Conservation (phyloP, 805 yeast genomes). For the Kazachstania taianensis region DNA sequence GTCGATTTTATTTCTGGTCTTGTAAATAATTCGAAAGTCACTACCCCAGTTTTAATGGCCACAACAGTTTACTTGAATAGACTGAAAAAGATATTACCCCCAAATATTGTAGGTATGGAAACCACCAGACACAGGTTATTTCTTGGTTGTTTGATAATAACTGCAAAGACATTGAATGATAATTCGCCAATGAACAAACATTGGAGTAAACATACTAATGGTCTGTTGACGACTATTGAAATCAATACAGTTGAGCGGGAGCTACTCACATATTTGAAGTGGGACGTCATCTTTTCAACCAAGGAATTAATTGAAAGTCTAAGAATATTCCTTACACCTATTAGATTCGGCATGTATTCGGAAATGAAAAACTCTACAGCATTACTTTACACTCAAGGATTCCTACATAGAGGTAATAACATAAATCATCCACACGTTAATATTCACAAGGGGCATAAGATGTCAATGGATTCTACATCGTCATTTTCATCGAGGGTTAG, state of each 20-base stretch:
- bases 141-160: constrained; percentile 74
- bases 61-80: constrained; percentile 75
- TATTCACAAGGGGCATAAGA: too few species aligned
- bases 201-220: constrained; percentile 91
- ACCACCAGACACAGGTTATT: constrained; percentile 91
- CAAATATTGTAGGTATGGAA: constrained; percentile 80
- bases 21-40: constrained; percentile 78
- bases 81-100: constrained; percentile 67
- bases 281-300: constrained; percentile 70
- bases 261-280: constrained; percentile 67
- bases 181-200: constrained; percentile 92
- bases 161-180: constrained; percentile 92
- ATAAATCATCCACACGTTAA: not conserved
- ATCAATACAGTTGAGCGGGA: constrained; percentile 90
- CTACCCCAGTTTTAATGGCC: constrained; percentile 91
- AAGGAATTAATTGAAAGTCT: constrained; percentile 61
- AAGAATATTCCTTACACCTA: constrained; percentile 66
- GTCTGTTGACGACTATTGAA: constrained; percentile 64
- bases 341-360: constrained; percentile 36
- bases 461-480: constrained; percentile 2
- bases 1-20: constrained; percentile 59
- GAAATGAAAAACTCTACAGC: not conserved
- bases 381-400: not conserved
- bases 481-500: constrained; percentile 1
- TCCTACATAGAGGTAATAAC: not conserved